Evolutionary conservation across 768 basidiomycete species (phyloP).

Genomic region (Suillus plorans): DNA sequence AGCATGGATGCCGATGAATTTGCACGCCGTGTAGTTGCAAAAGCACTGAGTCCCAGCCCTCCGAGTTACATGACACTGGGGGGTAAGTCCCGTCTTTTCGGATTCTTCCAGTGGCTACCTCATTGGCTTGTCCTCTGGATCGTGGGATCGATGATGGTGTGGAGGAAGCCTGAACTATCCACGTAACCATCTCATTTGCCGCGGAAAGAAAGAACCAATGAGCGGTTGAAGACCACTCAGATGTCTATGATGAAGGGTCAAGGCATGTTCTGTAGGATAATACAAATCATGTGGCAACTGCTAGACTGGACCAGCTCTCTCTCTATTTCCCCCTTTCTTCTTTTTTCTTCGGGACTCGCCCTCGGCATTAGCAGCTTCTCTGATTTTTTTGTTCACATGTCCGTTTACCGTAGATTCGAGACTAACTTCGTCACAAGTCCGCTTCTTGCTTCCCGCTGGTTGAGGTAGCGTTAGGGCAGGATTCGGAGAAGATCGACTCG

Average conservation of each 20-base stretch:
- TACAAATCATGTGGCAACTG: background rate
- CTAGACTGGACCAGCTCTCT: constrained; percentile 3
- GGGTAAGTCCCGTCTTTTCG: constrained; percentile 30
- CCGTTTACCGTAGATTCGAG: background rate
- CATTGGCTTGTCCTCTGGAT: constrained; percentile 20
- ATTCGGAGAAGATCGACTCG: background rate
- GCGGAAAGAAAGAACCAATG: background rate
- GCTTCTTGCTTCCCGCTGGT: constrained; percentile 17
- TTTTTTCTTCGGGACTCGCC: constrained; percentile 20
- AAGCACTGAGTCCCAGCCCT: constrained; percentile 46
- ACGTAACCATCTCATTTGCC: background rate
- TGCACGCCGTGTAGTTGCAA: constrained; percentile 50
- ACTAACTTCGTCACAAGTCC: constrained; percentile 18
- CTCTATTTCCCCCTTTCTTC: constrained; percentile 18
- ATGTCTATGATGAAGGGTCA: background rate
- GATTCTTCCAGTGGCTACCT: constrained; percentile 24
- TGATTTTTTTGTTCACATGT: background rate
- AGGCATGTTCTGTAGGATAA: background rate
- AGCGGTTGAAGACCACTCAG: background rate
- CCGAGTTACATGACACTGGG: constrained; percentile 55
- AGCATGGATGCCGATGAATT: constrained; percentile 55
- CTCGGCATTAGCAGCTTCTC: background rate
- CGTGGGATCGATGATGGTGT: constrained; percentile 8
- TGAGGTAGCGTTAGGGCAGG: background rate
- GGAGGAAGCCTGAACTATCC: background rate